These are phyloP conservation scores for Blastomyces gilchristii DNA, from an alignment of 2,329 filamentous ascomycete genomes.

Conservation along the genomic window DNA sequence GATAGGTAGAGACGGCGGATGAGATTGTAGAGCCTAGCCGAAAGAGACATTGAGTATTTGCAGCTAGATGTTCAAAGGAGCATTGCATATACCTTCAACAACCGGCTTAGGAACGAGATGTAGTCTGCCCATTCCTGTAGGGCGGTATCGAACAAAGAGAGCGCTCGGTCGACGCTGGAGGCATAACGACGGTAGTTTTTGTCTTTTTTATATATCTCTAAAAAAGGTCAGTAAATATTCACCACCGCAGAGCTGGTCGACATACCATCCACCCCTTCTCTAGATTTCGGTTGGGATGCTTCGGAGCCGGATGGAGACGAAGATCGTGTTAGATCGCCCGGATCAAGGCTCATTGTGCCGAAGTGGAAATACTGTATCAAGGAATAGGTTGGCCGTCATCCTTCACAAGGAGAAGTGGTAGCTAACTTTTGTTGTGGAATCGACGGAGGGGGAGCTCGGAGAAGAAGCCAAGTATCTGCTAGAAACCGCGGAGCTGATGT, in stretches of 20 bases:
- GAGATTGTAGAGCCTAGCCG: slow-evolving; percentile 70
- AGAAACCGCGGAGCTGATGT: not conserved
- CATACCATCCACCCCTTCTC: slow-evolving; percentile 66
- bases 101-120: slow-evolving; percentile 85
- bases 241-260: not conserved
- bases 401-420: slow-evolving; percentile 19
- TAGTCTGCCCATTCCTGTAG: slow-evolving; percentile 99
- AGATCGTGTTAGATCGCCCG: slow-evolving; percentile 33
- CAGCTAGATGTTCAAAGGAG: not conserved
- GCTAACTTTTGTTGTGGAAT: slow-evolving; percentile 11
- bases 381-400: slow-evolving; percentile 23
- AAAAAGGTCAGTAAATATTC: slow-evolving; percentile 3
- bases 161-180: slow-evolving; percentile 71
- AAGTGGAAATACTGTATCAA: slow-evolving; percentile 20
- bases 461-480: slow-evolving; percentile 9
- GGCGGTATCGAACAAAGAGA: slow-evolving; percentile 82
- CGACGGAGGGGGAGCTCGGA: slow-evolving; percentile 12
- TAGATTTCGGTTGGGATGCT: slow-evolving; percentile 68
- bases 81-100: slow-evolving; percentile 63
- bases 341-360: slow-evolving; percentile 36
- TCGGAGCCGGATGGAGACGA: slow-evolving; percentile 74
- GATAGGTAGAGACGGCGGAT: slow-evolving; percentile 57
- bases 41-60: slow-evolving; percentile 9
- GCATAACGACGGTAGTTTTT: slow-evolving; percentile 79
- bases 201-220: slow-evolving; percentile 43